A percentile compares a stretch with the other conserved stretches of the same genome.
These are phyloP conservation scores for Mycocentrospora acerina DNA, from an alignment of 2,329 filamentous ascomycete genomes.

Conservation along the genomic window DNA sequence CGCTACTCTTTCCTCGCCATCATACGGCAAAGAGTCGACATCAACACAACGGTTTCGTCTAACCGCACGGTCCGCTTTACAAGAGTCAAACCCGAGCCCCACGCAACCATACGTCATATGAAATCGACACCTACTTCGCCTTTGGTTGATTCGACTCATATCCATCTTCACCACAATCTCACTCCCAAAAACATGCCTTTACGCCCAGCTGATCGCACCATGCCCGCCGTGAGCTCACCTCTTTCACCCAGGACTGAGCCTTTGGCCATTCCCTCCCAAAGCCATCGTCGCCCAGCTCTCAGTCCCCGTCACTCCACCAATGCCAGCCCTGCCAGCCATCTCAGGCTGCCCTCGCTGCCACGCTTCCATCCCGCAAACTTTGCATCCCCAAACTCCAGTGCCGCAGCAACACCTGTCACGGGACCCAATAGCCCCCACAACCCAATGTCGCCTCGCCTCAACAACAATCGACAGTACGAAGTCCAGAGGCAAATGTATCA, in stretches of 20 bases:
- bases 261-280: constrained; percentile 38
- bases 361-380: constrained; percentile 57
- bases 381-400: constrained; percentile 42
- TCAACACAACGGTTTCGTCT: constrained; percentile 9
- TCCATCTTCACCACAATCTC: constrained; percentile 16
- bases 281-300: constrained; percentile 33
- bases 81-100: constrained; percentile 14
- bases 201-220: constrained; percentile 30
- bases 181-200: constrained; percentile 27
- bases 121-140: constrained; percentile 23
- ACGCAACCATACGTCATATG: constrained; percentile 31
- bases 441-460: constrained; percentile 46
- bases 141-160: constrained; percentile 19
- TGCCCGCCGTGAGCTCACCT: constrained; percentile 35
- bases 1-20: constrained; percentile 7
- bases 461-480: constrained; percentile 48
- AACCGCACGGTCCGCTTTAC: constrained; percentile 3
- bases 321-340: constrained; percentile 37
- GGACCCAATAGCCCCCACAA: constrained; percentile 45
- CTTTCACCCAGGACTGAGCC: constrained; percentile 40
- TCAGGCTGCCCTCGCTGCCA: constrained; percentile 53
- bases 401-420: constrained; percentile 39
- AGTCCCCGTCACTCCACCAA: constrained; percentile 38
- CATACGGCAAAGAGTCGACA: constrained; percentile 4
- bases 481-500: constrained; percentile 52